Evolutionary conservation across 2,329 filamentous ascomycete species (phyloP), one percentile per base, ranked within the genome.

Genomic region (Volutella citrinella): DNA sequence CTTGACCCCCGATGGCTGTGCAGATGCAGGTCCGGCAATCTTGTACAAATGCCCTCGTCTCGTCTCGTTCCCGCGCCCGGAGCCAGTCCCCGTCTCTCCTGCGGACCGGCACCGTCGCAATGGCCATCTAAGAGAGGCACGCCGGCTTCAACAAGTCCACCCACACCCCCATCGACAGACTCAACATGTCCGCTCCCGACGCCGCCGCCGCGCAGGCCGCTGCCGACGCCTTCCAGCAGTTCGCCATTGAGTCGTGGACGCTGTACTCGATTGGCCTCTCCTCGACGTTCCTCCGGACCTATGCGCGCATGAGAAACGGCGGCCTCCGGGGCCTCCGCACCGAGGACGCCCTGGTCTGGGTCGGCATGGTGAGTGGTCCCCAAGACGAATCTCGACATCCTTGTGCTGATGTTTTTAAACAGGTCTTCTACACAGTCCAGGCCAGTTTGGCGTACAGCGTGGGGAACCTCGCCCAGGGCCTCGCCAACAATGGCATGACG

Each of bases 401-500:
- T n/a, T n/a, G n/a, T n/a, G n/a, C n/a, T n/a, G n/a, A n/a, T n/a
- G n/a, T n/a, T n/a, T n/a, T n/a, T n/a, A n/a, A n/a, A n/a, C n/a
- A 76, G 72, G 49, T 69, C 10, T 63, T 76, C 14, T 76, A 76
- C 35, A 64, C 64, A 1, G 49, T 69, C 2, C 69, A 77, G 46
- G 66, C 72, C 3, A 65, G 57, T 8, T 60, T 72, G 4, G 72
- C 69, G 7, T 73, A 75, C 44, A 61, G 60, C 19, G 64, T 74
- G 4, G 68, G 68, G 7, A 64, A 64, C 10, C 59, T 58, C 39
- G 71, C 62, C 27, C 55, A 59, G 26, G 73, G 74, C 2, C 58
- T 78, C 4, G 71, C 74, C 19, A 78, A 78, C 43, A 74, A 73
- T 45, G 54, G 64, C 31, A 76, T 80, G 68, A 70, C 72, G 1